These are phyloP conservation scores for Chlorokybus atmophyticus DNA, from an alignment of 139 green algal genomes.

Conservation along the genomic window DNA sequence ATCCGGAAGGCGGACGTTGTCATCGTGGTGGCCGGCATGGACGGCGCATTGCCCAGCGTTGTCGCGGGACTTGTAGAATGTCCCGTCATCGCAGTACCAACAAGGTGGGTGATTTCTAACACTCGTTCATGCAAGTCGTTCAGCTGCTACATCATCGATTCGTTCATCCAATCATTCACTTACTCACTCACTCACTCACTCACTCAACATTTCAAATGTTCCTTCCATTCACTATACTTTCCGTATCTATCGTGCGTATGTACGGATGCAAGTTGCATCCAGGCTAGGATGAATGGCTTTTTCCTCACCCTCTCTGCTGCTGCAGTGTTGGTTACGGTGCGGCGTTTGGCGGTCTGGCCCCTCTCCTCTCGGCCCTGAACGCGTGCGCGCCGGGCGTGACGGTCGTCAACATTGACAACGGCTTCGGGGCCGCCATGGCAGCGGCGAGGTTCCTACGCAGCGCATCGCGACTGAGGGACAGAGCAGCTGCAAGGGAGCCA, in stretches of 20 bases:
- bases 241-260: too few relatives aligned
- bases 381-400: slow-evolving; percentile 45
- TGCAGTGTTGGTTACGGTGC: slow-evolving; percentile 53
- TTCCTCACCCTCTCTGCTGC: not conserved
- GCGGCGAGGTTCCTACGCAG: slow-evolving; percentile 8
- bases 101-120: slow-evolving; percentile 9
- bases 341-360: slow-evolving; percentile 40
- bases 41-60: slow-evolving; percentile 41
- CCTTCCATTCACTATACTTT: too few relatives aligned
- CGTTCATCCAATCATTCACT: not conserved
- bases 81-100: slow-evolving; percentile 40
- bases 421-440: slow-evolving; percentile 22
- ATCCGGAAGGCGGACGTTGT: slow-evolving; percentile 58
- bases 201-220: slow-evolving; percentile 1
- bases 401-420: slow-evolving; percentile 66
- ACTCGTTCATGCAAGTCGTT: not conserved
- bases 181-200: not conserved
- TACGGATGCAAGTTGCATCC: too few relatives aligned
- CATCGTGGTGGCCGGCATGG: slow-evolving; percentile 60
- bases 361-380: slow-evolving; percentile 34
- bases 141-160: not conserved
- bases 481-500: too few relatives aligned
- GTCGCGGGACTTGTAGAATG: slow-evolving; percentile 60
- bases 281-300: too few relatives aligned
- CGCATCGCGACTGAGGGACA: too few relatives aligned